phyloP scores from a whole-genome alignment of 441 rosid species.

The Adansonia gregorii region DNA sequence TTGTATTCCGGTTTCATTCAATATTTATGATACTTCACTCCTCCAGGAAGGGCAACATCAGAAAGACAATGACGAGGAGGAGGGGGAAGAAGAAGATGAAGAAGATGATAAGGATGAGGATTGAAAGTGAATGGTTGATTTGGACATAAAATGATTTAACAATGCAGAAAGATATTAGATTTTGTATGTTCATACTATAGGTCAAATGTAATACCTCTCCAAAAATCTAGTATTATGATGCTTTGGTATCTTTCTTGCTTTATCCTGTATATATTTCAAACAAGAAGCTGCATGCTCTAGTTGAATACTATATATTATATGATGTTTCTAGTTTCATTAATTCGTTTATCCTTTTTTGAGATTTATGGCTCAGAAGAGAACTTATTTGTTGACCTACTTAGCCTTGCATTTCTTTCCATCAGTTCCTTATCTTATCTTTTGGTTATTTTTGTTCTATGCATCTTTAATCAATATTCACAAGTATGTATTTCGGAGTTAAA shows the following conservation, averaged over 20 bases:
- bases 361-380: background rate
- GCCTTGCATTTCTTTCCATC: too few species aligned
- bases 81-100: slow-evolving; percentile 40
- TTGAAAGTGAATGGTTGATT: slow-evolving; percentile 32
- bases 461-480: too few species aligned
- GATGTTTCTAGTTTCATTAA: background rate
- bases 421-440: too few species aligned
- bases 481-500: too few species aligned
- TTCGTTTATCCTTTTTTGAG: background rate
- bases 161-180: slow-evolving; percentile 25
- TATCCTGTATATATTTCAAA: background rate
- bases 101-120: slow-evolving; percentile 42
- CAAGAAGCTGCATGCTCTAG: background rate
- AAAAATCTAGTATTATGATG: background rate
- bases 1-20: background rate
- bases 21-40: background rate
- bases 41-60: slow-evolving; percentile 36
- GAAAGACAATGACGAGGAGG: slow-evolving; percentile 33
- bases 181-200: slow-evolving; percentile 25
- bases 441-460: too few species aligned
- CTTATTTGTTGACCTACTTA: too few species aligned
- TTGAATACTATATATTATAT: background rate
- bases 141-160: slow-evolving; percentile 29
- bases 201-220: background rate
- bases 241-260: background rate